These are phyloP conservation scores for Euphorbia celastroides DNA, from an alignment of 441 rosid genomes.

Conservation along the genomic window DNA sequence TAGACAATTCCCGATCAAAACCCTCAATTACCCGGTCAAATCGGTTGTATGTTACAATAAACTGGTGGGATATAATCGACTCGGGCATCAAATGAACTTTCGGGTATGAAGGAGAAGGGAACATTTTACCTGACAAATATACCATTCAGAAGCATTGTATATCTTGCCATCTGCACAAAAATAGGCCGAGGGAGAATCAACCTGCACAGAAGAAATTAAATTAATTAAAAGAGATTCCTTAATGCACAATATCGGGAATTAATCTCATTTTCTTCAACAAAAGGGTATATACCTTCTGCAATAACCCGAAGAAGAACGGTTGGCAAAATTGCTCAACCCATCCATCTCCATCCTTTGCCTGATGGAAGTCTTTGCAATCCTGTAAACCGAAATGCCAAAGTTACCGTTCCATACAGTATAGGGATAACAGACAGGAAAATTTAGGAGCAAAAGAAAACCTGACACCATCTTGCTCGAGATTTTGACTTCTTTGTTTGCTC, in stretches of 20 bases:
- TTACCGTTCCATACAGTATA: not conserved
- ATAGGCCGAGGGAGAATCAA: conserved; percentile 74
- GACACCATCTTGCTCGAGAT: conserved; percentile 98
- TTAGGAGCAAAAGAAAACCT: conserved; percentile 47
- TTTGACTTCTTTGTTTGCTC: conserved; percentile 61
- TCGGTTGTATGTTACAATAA: not conserved
- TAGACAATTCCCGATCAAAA: not conserved
- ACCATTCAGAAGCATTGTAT: conserved; percentile 92
- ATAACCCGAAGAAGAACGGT: conserved; percentile 64
- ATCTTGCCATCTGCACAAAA: conserved; percentile 88
- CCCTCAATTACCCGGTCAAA: not conserved
- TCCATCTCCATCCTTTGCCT: conserved; percentile 98
- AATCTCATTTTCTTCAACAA: not conserved
- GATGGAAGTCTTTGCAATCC: conserved; percentile 96
- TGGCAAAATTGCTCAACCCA: conserved; percentile 94
- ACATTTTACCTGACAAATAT: conserved; percentile 77
- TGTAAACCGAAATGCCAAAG: conserved; percentile 26
- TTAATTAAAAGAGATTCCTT: not conserved
- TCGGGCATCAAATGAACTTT: not conserved
- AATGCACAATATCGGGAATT: not conserved
- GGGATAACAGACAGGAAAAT: not conserved
- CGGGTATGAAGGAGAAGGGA: conserved; percentile 1
- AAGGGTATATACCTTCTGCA: conserved; percentile 61
- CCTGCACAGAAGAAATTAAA: conserved; percentile 35
- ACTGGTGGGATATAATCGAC: not conserved